Evolutionary conservation across 768 basidiomycete genomes (phyloP), one percentile per base, ranked within the genome.

Genomic region (Lentinula sp.): DNA sequence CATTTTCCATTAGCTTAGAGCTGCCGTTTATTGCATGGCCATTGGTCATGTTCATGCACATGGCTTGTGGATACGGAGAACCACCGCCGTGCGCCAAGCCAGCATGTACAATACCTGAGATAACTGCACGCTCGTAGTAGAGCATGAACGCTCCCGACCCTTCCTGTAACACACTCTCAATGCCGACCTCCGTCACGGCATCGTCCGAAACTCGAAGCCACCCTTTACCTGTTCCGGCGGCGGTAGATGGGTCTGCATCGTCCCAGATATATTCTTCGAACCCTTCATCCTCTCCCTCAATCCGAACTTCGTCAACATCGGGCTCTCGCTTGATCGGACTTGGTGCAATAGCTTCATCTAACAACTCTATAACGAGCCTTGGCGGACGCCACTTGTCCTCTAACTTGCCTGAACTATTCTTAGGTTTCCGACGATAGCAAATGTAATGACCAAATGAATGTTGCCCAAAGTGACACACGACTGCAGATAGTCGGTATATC

Each of bases 371-470:
- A 78, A 46, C 65, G 66, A 45, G 76, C 67, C 64, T 70, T 71
- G 61, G 78, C 75, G 35, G 77, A 72, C 28, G 68, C 67, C 65
- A 73, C 62, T 79, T 82, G 61, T 72, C 74, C 11, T 70, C 59
- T 1, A 75, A 75, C 23, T 66, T 15, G 74, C 68, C 43, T 78
- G 34, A 34, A 15, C 53, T 21, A 23, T 32, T 78, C 40, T 80
- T 79, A 0, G 95, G 95, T 72, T 89, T 91, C 51, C 95, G 80
- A 15, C 97, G 82, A 70, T 87, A 96, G 65, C 91, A 93, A 65
- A 98, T 84, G 70, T 96, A 99, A 70, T 99, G 96, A 5, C 96
- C 96, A 69, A 91, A 95, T 4, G 88, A 88, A 69, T 97, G 95
- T 58, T 87, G 85, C 13, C 96, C 96, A 69, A 87, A 96, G 72